A percentile compares a stretch with the other conserved stretches of the same genome.
Conservation (phyloP, 1,284 basidiomycete genomes). For the Cystobasidiaceae sp. region DNA sequence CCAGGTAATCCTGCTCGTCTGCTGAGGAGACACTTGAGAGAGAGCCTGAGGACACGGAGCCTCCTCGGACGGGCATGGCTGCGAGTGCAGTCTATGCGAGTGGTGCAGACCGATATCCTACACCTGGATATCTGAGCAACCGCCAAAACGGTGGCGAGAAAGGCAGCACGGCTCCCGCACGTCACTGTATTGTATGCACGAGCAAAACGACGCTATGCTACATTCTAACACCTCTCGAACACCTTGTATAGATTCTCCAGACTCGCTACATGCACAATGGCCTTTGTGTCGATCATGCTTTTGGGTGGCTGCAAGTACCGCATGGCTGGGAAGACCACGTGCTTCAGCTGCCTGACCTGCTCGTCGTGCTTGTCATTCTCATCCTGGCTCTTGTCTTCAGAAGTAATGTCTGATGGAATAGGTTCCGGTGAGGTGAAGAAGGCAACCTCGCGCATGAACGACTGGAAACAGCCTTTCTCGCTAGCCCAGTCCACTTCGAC, state of each 20-base stretch:
- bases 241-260: conserved; percentile 33
- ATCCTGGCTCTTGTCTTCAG: conserved; percentile 28
- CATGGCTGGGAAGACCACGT: conserved; percentile 76
- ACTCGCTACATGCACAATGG: conserved; percentile 28
- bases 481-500: conserved; percentile 76
- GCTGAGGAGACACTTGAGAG: neutral
- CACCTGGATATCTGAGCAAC: neutral
- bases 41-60: neutral
- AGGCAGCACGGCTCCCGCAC: neutral
- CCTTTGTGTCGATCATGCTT: conserved; percentile 52
- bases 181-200: neutral
- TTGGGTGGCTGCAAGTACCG: conserved; percentile 67
- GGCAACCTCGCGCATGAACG: conserved; percentile 80
- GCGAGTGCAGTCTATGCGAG: neutral
- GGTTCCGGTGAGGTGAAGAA: conserved; percentile 77
- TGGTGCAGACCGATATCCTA: neutral
- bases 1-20: conserved; percentile 23
- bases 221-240: conserved; percentile 33
- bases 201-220: neutral
- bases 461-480: conserved; percentile 78
- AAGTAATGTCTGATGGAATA: conserved; percentile 32
- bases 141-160: neutral
- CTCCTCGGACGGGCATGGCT: conserved; percentile 6
- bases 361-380: conserved; percentile 19
- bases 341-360: conserved; percentile 71